phyloP scores from a whole-genome alignment of 2,329 filamentous ascomycete genomes.

The Aspergillus felis region DNA sequence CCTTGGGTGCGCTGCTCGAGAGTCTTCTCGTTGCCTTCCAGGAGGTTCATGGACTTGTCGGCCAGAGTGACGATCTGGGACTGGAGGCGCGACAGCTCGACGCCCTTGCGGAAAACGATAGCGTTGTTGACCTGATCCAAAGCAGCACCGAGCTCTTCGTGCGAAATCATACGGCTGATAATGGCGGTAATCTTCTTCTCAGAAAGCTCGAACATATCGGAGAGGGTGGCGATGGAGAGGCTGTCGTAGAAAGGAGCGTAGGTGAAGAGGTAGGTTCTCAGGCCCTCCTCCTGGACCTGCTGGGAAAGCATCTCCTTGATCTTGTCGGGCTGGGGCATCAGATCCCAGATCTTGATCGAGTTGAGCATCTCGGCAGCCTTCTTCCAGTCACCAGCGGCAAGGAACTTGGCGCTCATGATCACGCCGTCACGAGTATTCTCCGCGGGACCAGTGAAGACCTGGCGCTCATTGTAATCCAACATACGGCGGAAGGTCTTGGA shows the following conservation, averaged over 20 bases:
- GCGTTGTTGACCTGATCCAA: slow-evolving; percentile 96
- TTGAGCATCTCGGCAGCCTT: slow-evolving; percentile 90
- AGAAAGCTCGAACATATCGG: slow-evolving; percentile 92
- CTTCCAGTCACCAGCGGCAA: slow-evolving; percentile 98
- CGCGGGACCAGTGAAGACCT: slow-evolving; percentile 96
- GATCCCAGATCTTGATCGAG: slow-evolving; percentile 99
- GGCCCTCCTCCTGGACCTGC: slow-evolving; percentile 97
- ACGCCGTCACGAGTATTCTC: slow-evolving; percentile 99
- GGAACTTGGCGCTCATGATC: slow-evolving; percentile 96
- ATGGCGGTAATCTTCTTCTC: slow-evolving; percentile 89
- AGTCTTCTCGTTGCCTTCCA: slow-evolving; percentile 96
- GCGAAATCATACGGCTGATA: slow-evolving; percentile 98
- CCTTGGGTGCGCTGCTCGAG: slow-evolving; percentile 96
- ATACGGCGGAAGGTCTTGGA: slow-evolving; percentile 99
- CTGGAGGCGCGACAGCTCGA: slow-evolving; percentile 93
- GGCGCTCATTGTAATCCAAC: slow-evolving; percentile 98
- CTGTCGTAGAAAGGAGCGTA: slow-evolving; percentile 99
- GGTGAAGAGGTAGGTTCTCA: slow-evolving; percentile 97
- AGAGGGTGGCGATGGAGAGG: slow-evolving; percentile 77
- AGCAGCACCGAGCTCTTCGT: slow-evolving; percentile 93
- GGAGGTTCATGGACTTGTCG: slow-evolving; percentile 93
- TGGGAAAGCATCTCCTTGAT: slow-evolving; percentile 97
- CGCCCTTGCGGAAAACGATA: slow-evolving; percentile 98
- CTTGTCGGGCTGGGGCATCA: slow-evolving; percentile 86
- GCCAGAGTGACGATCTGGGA: slow-evolving; percentile 89